phyloP scores from a whole-genome alignment of 2,329 filamentous ascomycete genomes.

The Neofusicoccum kwambonambiense region DNA sequence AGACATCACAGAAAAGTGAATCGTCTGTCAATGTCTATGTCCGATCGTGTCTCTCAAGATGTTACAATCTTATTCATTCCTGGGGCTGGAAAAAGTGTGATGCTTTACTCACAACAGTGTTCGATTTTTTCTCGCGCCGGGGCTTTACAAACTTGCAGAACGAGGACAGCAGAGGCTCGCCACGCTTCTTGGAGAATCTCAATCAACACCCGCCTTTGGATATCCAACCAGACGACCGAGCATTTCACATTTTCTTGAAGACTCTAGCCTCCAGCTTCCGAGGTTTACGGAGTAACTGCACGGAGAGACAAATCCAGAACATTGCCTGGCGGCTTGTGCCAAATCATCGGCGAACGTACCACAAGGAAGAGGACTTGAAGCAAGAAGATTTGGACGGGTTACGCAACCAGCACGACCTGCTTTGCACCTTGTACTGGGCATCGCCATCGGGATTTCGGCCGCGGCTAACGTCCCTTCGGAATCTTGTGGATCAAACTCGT shows the following conservation, averaged over 20 bases:
- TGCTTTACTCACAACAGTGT: constrained; percentile 51
- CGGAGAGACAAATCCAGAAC: constrained; percentile 55
- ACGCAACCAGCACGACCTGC: constrained; percentile 61
- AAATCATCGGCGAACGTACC: constrained; percentile 60
- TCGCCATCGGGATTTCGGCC: constrained; percentile 55
- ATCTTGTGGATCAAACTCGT: constrained; percentile 55
- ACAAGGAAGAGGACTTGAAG: constrained; percentile 55
- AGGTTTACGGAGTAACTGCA: constrained; percentile 46
- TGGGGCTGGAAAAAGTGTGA: constrained; percentile 62
- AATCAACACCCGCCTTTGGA: constrained; percentile 44
- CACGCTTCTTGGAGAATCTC: constrained; percentile 53
- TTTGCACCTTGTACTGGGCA: constrained; percentile 60
- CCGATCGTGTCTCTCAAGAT: constrained; percentile 51
- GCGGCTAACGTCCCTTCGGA: constrained; percentile 50
- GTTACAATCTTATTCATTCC: constrained; percentile 50
- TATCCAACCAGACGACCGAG: constrained; percentile 48
- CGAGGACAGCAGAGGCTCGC: constrained; percentile 54
- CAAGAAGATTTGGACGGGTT: constrained; percentile 57
- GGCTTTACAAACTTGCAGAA: constrained; percentile 51
- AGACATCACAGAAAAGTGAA: constrained; percentile 37
- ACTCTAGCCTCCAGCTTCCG: constrained; percentile 52
- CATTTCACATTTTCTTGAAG: constrained; percentile 61
- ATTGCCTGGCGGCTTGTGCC: constrained; percentile 59
- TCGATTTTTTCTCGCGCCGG: constrained; percentile 60
- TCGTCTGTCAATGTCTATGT: constrained; percentile 57